Evolutionary conservation across 257 asterid species (phyloP).

Genomic region (Handroanthus guayacan): DNA sequence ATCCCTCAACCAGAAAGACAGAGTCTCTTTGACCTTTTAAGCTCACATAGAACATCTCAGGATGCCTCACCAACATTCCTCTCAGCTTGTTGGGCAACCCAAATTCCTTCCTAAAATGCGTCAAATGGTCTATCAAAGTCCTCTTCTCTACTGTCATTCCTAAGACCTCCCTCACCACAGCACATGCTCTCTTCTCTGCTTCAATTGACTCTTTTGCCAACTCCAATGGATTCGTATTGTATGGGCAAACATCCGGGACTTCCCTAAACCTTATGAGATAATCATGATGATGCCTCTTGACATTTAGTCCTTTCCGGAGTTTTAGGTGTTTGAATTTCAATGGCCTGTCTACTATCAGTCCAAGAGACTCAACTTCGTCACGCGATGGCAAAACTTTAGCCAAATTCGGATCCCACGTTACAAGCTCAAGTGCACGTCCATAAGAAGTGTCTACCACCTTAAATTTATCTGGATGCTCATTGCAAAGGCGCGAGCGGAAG

Average conservation of each 20-base stretch:
- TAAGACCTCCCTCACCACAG: conserved; percentile 82
- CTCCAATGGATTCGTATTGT: conserved; percentile 55
- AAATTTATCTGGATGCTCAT: conserved; percentile 80
- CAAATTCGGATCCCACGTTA: conserved; percentile 67
- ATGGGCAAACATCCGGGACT: conserved; percentile 75
- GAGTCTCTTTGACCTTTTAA: conserved; percentile 87
- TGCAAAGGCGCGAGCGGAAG: conserved; percentile 82
- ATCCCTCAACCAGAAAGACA: conserved; percentile 89
- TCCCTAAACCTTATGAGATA: conserved; percentile 70
- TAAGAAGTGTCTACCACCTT: conserved; percentile 83
- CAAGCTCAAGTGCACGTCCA: conserved; percentile 93
- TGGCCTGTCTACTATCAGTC: conserved; percentile 86
- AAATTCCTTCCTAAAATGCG: conserved; percentile 91
- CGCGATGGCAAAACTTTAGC: conserved; percentile 53
- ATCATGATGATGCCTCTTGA: conserved; percentile 78
- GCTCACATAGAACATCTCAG: conserved; percentile 93
- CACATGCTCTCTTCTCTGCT: conserved; percentile 95
- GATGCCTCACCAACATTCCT: conserved; percentile 94
- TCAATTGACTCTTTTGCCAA: conserved; percentile 65
- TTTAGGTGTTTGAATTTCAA: conserved; percentile 77
- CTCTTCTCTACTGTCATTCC: conserved; percentile 89
- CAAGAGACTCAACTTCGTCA: conserved; percentile 54
- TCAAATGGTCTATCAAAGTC: conserved; percentile 93
- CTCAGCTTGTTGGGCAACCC: conserved; percentile 85
- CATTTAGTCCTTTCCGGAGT: conserved; percentile 79